Evolutionary conservation across 2,329 filamentous ascomycete species (phyloP).

Genomic region (Ceratocystis albifundus): DNA sequence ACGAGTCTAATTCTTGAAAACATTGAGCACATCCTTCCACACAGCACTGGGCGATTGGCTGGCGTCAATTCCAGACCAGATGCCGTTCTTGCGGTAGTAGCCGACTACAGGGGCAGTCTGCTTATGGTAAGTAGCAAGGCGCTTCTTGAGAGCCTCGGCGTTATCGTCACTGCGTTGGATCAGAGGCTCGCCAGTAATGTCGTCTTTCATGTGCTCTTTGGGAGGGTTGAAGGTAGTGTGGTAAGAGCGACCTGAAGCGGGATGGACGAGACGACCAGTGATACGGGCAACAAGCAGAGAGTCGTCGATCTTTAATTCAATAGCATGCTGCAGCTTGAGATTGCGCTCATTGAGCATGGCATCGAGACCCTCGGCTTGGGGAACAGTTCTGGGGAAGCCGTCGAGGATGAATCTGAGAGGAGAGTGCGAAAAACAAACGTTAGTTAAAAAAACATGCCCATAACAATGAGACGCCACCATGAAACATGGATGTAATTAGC

Average conservation of each 20-base stretch:
- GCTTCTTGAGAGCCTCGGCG: conserved; percentile 89
- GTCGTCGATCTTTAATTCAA: conserved; percentile 96
- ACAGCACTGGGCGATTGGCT: conserved; percentile 92
- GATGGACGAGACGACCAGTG: conserved; percentile 90
- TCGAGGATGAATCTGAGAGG: conserved; percentile 82
- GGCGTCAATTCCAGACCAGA: conserved; percentile 92
- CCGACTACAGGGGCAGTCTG: conserved; percentile 87
- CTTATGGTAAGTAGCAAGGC: conserved; percentile 80
- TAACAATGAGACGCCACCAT: too few species aligned
- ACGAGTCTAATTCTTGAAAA: conserved; percentile 48
- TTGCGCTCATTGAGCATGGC: conserved; percentile 69
- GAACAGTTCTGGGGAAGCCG: conserved; percentile 92
- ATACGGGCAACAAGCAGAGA: conserved; percentile 86
- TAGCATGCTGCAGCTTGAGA: conserved; percentile 82
- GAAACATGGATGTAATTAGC: not conserved
- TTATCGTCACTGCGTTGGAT: conserved; percentile 97
- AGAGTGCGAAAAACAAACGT: not conserved
- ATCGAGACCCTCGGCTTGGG: conserved; percentile 89
- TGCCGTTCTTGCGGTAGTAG: conserved; percentile 95
- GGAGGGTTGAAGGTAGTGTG: conserved; percentile 99
- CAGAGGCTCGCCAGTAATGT: conserved; percentile 89
- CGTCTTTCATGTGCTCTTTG: conserved; percentile 87
- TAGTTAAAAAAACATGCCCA: not conserved
- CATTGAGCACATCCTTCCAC: conserved; percentile 80
- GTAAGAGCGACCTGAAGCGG: conserved; percentile 90